Evolutionary conservation across 2,329 filamentous ascomycete species (phyloP).

Genomic region (Alternaria ventricosa): DNA sequence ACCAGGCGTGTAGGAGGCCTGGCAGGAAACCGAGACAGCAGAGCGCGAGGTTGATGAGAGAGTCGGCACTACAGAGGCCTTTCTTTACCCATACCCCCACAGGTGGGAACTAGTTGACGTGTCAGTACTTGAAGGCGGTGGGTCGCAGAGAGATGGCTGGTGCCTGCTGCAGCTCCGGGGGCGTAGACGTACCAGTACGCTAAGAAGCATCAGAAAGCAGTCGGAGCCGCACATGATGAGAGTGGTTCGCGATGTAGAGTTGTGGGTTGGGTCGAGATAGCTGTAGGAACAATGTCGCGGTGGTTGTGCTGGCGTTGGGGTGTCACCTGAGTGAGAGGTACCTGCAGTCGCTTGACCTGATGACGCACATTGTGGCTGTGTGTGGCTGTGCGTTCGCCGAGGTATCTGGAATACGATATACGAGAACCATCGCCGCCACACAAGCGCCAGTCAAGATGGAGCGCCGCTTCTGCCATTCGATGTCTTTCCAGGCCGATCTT

Average conservation of each 20-base stretch:
- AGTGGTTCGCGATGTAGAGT: background rate
- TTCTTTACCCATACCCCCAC: conserved; percentile 89
- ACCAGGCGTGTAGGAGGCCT: conserved; percentile 94
- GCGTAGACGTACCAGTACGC: conserved; percentile 61
- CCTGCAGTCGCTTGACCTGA: conserved; percentile 6
- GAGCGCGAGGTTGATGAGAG: conserved; percentile 92
- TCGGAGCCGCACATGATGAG: conserved; percentile 64
- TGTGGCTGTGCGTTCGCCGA: conserved; percentile 8
- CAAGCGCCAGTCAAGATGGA: background rate
- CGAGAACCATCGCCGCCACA: background rate
- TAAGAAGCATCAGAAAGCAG: conserved; percentile 66
- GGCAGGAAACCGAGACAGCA: conserved; percentile 70
- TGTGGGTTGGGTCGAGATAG: background rate
- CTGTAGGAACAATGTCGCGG: conserved; percentile 1
- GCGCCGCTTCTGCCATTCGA: background rate
- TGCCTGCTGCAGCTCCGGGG: conserved; percentile 17
- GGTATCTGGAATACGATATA: background rate
- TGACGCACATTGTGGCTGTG: conserved; percentile 17
- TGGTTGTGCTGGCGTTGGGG: conserved; percentile 6
- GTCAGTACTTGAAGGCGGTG: conserved; percentile 2
- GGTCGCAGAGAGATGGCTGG: background rate
- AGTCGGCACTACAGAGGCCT: conserved; percentile 90
- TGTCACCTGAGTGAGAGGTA: conserved; percentile 10
- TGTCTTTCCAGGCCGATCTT: background rate
- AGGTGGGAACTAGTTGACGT: conserved; percentile 10